phyloP scores from a whole-genome alignment of 306 rosid species.

The Dalbergia cultrata region DNA sequence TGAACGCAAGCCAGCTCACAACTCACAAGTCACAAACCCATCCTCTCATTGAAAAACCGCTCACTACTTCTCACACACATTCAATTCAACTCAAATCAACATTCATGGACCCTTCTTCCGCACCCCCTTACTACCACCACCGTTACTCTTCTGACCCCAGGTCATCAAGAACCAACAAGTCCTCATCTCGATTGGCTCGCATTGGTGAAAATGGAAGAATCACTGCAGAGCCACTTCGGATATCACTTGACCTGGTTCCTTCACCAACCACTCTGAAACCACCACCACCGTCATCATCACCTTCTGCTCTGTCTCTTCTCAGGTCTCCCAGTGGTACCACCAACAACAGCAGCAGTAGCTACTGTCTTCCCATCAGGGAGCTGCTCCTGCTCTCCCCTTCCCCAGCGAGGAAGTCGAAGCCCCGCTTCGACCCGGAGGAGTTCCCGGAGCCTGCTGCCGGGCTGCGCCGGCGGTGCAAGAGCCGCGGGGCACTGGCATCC shows the following conservation, averaged over 20 bases:
- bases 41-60: neutral
- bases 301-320: slow-evolving; percentile 49
- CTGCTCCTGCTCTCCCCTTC: slow-evolving; percentile 78
- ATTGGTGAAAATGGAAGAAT: slow-evolving; percentile 32
- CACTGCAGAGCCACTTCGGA: slow-evolving; percentile 48
- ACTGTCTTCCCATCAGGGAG: slow-evolving; percentile 60
- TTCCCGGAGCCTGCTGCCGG: slow-evolving; percentile 47
- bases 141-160: slow-evolving; percentile 42
- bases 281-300: slow-evolving; percentile 52
- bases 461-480: slow-evolving; percentile 63
- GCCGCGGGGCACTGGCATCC: slow-evolving; percentile 63
- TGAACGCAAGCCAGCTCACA: neutral
- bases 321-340: slow-evolving; percentile 44
- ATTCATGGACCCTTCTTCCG: slow-evolving; percentile 62
- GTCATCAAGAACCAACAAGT: slow-evolving; percentile 54
- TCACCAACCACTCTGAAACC: slow-evolving; percentile 52
- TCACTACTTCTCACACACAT: neutral
- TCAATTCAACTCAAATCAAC: neutral
- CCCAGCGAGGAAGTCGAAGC: slow-evolving; percentile 62
- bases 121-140: slow-evolving; percentile 56
- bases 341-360: neutral
- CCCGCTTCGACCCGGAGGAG: slow-evolving; percentile 64
- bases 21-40: neutral
- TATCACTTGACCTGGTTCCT: slow-evolving; percentile 42
- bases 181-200: slow-evolving; percentile 56